Evolutionary conservation across 208 protist genomes (phyloP).

Genomic region (Tritrichomonas foetus): DNA sequence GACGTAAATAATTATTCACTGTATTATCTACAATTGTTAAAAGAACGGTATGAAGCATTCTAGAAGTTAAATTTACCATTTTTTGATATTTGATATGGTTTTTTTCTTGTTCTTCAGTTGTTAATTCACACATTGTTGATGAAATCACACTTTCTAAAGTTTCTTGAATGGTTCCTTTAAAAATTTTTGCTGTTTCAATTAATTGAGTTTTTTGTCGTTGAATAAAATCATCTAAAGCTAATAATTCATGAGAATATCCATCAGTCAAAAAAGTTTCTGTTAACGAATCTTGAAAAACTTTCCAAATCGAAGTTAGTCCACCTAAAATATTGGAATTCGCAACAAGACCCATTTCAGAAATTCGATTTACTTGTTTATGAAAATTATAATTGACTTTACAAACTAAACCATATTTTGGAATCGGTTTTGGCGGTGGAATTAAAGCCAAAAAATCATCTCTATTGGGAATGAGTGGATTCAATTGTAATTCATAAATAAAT

Average conservation of each 20-base stretch:
- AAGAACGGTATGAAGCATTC: constrained; percentile 17
- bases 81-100: background rate
- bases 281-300: background rate
- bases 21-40: background rate
- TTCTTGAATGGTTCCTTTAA: constrained; percentile 25
- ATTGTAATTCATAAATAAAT: constrained; percentile 1
- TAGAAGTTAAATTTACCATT: background rate
- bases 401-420: background rate
- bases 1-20: background rate
- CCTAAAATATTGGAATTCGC: background rate
- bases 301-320: background rate
- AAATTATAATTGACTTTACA: background rate
- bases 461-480: constrained; percentile 21
- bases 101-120: background rate
- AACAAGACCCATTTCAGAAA: background rate
- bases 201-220: background rate
- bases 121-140: background rate
- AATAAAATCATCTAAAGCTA: background rate
- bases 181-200: background rate
- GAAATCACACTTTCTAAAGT: background rate
- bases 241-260: background rate
- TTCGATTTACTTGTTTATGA: background rate
- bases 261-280: background rate
- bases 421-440: background rate
- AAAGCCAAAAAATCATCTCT: constrained; percentile 1